phyloP scores from a whole-genome alignment of 2,329 filamentous ascomycete genomes.

The Leptosphaerulina australis region DNA sequence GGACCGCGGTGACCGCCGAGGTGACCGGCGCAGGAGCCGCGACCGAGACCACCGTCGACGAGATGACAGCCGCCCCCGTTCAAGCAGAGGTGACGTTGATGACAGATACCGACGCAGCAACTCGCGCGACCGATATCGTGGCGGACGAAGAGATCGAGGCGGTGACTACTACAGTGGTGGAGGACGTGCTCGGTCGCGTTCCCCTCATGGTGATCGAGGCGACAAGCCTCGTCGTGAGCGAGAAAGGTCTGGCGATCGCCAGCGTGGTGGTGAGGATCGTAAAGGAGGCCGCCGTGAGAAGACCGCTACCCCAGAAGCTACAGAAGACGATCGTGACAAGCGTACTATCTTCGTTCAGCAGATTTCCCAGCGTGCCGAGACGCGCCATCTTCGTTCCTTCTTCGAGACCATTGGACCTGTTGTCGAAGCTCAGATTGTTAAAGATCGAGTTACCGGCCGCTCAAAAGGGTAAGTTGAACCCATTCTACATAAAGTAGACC shows the following conservation, averaged over 20 bases:
- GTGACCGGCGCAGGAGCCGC: conserved; percentile 41
- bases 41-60: conserved; percentile 39
- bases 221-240: conserved; percentile 59
- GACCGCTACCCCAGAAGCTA: conserved; percentile 72
- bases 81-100: conserved; percentile 46
- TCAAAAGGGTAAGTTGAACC: conserved; percentile 82
- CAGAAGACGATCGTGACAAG: conserved; percentile 94
- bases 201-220: conserved; percentile 48
- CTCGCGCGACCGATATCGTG: conserved; percentile 39
- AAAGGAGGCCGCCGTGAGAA: conserved; percentile 45
- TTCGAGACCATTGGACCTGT: conserved; percentile 95
- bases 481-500: background rate
- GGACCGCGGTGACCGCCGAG: conserved; percentile 39
- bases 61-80: conserved; percentile 41
- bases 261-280: conserved; percentile 49
- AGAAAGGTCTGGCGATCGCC: conserved; percentile 57
- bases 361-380: conserved; percentile 89
- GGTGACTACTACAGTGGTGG: conserved; percentile 51
- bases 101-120: conserved; percentile 39
- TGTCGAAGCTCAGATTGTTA: conserved; percentile 97
- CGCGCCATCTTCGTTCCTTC: conserved; percentile 89
- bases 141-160: conserved; percentile 38
- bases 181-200: conserved; percentile 47
- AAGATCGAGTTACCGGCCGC: conserved; percentile 93
- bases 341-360: conserved; percentile 99